Evolutionary conservation across 2,329 filamentous ascomycete species (phyloP).

Genomic region (Xylaria sp.): DNA sequence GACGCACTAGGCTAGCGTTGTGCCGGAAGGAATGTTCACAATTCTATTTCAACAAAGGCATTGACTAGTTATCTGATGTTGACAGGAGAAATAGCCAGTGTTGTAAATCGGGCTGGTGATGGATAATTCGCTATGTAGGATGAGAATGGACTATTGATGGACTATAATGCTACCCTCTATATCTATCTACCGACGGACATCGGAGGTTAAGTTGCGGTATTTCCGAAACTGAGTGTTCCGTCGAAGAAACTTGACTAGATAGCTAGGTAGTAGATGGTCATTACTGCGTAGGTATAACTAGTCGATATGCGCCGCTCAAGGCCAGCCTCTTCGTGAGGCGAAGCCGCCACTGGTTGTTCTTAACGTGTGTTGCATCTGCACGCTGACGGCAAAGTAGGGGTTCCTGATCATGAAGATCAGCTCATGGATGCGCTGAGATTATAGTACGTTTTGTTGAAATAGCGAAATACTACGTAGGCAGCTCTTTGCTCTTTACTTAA

Average conservation of each 20-base stretch:
- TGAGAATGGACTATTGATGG: background rate
- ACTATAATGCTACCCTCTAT: background rate
- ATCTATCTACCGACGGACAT: background rate
- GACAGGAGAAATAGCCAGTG: no score
- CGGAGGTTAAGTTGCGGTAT: conserved; percentile 8
- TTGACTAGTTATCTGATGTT: background rate
- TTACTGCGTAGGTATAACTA: no score
- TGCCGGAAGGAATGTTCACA: background rate
- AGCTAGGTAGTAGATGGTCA: no score
- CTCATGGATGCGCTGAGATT: conserved; percentile 27
- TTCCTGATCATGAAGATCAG: background rate
- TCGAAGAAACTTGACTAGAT: background rate
- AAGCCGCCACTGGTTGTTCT: background rate
- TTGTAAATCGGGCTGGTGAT: no score
- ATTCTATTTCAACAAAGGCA: background rate
- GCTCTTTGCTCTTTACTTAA: background rate
- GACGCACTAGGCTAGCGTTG: conserved; percentile 15
- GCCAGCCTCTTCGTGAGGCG: conserved; percentile 7
- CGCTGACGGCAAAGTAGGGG: conserved; percentile 25
- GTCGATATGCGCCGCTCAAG: background rate
- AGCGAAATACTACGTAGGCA: no score
- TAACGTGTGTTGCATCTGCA: conserved; percentile 23
- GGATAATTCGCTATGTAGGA: no score
- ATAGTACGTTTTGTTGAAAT: conserved; percentile 11
- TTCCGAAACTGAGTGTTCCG: conserved; percentile 8